Evolutionary conservation across 2,329 filamentous ascomycete genomes (phyloP).

Genomic region (Cladosporium sp.): DNA sequence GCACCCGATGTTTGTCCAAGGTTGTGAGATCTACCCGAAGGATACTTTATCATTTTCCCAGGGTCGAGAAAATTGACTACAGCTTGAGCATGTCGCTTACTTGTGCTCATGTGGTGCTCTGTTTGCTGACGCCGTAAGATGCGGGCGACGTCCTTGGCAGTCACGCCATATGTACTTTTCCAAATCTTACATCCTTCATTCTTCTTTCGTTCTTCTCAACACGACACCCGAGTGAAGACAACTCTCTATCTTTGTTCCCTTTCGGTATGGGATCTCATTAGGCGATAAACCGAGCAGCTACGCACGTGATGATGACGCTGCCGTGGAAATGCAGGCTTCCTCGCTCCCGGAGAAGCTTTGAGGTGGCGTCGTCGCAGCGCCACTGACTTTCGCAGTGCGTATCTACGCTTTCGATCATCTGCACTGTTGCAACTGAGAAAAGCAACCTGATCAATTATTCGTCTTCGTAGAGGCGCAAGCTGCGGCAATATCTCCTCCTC

Average conservation of each 20-base stretch:
- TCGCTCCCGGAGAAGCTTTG: neutral
- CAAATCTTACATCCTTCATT: neutral
- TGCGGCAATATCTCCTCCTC: neutral
- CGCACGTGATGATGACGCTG: neutral
- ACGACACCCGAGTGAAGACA: neutral
- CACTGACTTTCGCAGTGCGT: neutral
- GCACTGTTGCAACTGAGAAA: neutral
- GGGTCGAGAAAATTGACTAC: neutral
- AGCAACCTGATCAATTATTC: no score
- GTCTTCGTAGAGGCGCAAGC: neutral
- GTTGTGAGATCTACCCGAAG: neutral
- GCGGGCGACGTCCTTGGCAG: conserved; percentile 1
- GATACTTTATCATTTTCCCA: no score
- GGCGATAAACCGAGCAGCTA: neutral
- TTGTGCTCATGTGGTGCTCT: neutral
- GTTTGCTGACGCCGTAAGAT: neutral
- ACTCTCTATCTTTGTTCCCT: neutral
- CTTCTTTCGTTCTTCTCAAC: neutral
- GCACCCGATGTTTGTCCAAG: neutral
- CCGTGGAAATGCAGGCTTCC: neutral
- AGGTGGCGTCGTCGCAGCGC: neutral
- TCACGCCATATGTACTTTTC: neutral
- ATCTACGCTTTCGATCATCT: neutral
- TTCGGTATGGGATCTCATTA: neutral
- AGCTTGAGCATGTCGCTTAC: neutral